Base-by-base conservation (phyloP, 192 early-diverging fungal genomes). In the Coemansia sp. region DNA sequence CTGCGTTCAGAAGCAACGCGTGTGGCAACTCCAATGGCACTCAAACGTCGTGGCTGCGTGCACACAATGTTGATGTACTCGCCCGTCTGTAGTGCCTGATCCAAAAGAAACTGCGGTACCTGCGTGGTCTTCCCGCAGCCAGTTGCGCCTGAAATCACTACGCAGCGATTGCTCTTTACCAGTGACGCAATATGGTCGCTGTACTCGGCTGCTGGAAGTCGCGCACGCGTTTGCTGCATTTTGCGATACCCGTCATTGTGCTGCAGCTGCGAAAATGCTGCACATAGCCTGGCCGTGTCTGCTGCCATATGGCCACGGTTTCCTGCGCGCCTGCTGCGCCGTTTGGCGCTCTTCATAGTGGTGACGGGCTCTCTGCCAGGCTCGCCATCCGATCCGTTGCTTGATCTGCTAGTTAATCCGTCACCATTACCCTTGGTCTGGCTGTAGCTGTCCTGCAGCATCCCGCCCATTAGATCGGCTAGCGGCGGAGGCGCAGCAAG, bases 41-140 rank as follows among this genome's bases (percentile, higher is more conserved):
- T 86, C 68, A 97, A 89, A 9, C 94, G 84, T 19, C 95, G 79
- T 7, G 95, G 95, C 71, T 97, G 95, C 9, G 95, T 97, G 64
- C 93, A 92, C 0, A 94, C 83, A 48, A 97, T 90, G 58, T 82
- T 62, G 80, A 72, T 81, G 16, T 77, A 57, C 34, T 59, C 41
- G 21, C 80, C 72, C 8, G 54, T 34, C 3, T 23, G 27, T 44
- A 93, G 86, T 9, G 87, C 87, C 12, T 76, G 82, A 53, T 91
- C 88, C 22, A 97, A 70, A 28, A 97, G 78, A 58, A 92, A 94
- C 69, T 96, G 93, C 16, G 94, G 94, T 7, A 96, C 85, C 71
- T 93, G 91, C 7, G 87, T 92, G 30, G 86, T 86, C 64, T 81
- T 83, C 27, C 82, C 82, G 31, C 78, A 81, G 8, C 82, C 82